Evolutionary conservation across 2,329 filamentous ascomycete species (phyloP), one percentile per base, ranked within the genome.

Genomic region (Furcasterigmium sp.): DNA sequence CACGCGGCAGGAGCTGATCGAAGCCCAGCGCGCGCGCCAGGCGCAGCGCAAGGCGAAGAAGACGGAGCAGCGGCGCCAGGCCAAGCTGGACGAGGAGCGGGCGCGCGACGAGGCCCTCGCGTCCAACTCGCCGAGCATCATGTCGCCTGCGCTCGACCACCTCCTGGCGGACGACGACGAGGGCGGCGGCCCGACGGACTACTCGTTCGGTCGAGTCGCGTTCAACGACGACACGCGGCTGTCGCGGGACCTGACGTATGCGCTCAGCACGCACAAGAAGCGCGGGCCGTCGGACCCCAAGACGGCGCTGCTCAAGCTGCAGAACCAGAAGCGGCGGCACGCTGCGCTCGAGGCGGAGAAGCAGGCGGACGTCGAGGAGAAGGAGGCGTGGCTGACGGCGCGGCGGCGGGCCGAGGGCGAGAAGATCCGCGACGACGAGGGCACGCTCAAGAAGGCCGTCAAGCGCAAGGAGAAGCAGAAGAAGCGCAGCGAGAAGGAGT

Each of bases 331-430:
- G 68, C 82, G 84, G 55, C 84, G 90, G 21, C 69, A 97, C 23
- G 77, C 82, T 36, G 77, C 72, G 21, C 78, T 95, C 57, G 86
- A 91, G 54, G 80, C 84, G 1, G 78, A 81, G 52, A 95, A 95
- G 69, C 85, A 86, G 44, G 83, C 83, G 48, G 87, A 95, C 46
- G 84, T 97, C 36, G 82, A 90, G 47, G 88, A 96, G 65, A 97
- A 97, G 72, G 91, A 98, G 56, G 73, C 84, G 45, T 98, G 93
- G 93, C 73, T 96, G 46, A 91, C 87, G 38, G 93, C 93, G 3
- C 85, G 91, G 65, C 88, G 89, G 65, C 82, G 86, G 19, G 89
- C 85, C 2, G 87, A 95, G 61, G 93, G 93, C 39, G 91, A 95
- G 59, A 87, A 88, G 60, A 84, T 96, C 26, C 82, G 82, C 47